Conservation (phyloP, 2,329 filamentous ascomycete genomes). For the Ophiostoma sp. region DNA sequence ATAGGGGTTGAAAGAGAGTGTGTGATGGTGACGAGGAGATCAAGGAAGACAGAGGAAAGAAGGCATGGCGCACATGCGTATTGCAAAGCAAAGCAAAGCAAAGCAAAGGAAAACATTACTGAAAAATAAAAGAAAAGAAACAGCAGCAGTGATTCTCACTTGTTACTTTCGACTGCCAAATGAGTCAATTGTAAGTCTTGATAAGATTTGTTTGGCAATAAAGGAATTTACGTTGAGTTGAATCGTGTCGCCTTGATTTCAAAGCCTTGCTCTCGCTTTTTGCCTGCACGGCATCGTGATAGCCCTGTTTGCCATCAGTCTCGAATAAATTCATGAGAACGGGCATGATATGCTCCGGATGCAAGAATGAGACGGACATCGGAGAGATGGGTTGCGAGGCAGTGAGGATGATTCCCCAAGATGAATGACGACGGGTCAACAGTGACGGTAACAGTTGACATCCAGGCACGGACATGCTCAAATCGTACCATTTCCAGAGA, state of each 20-base stretch:
- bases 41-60: not conserved
- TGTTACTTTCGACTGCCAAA: no score
- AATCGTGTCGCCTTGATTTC: not conserved
- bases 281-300: not conserved
- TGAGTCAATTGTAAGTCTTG: no score
- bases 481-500: not conserved
- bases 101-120: no score
- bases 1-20: not conserved
- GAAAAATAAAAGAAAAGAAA: no score
- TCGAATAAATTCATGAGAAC: not conserved
- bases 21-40: not conserved
- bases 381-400: not conserved
- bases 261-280: not conserved
- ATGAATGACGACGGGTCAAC: not conserved
- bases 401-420: not conserved
- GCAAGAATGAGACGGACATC: not conserved
- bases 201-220: not conserved
- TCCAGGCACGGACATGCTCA: not conserved
- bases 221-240: not conserved
- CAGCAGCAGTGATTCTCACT: no score
- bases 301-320: not conserved
- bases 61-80: not conserved
- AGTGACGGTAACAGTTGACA: not conserved
- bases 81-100: not conserved
- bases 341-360: not conserved